Base-by-base conservation (phyloP, 208 protist genomes). In the Trypanosoma vivax region DNA sequence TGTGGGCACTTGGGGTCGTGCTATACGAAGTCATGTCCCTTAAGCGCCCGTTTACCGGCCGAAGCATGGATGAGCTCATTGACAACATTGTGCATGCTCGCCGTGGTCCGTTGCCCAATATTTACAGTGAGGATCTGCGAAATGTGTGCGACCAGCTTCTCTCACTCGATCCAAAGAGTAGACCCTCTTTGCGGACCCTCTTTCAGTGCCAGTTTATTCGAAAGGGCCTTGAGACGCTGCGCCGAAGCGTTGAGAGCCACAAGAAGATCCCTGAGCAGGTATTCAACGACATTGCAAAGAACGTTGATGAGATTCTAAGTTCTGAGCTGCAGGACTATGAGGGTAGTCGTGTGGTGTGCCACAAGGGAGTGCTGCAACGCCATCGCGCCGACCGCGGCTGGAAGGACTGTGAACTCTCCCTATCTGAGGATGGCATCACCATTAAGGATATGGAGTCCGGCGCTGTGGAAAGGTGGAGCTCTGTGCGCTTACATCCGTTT, bases 1-100 rank as follows among this genome's bases (percentile, higher is more conserved):
- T 96, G 73, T 97, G 94, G 94, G 73, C 86, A 0, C 65, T 96
- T 2, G 88, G 88, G 6, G 79, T 86, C 0, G 72, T 92, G 25
- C 65, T 94, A 28, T 94, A 92, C 54, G 88, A 94, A 43, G 70
- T 94, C 10, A 88, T 90, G 57, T 79, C 79, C 2, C 65, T 90
- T 13, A 74, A 79, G 53, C 88, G 83, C 28, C 81, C 88, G 14
- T 94, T 94, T 61, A 71, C 69, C 23, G 83, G 82, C 31, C 69
- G 70, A n/a, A 94, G 88, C 67, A 82, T 92, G 70, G 77, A 84
- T 46, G 80, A 88, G 50, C 69, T 94, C 19, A 87, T 89, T 63
- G 85, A 67, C 14, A 92, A 90, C 60, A 92, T 92, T 35, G 72
- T 83, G 59, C 69, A 75, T 43, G 79, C 69, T 31, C 65, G 71